Percentiles rank a stretch among this genome's conserved stretches.
Conservation (phyloP, 2,329 filamentous ascomycete genomes). For the Dothiorella sarmentorum region DNA sequence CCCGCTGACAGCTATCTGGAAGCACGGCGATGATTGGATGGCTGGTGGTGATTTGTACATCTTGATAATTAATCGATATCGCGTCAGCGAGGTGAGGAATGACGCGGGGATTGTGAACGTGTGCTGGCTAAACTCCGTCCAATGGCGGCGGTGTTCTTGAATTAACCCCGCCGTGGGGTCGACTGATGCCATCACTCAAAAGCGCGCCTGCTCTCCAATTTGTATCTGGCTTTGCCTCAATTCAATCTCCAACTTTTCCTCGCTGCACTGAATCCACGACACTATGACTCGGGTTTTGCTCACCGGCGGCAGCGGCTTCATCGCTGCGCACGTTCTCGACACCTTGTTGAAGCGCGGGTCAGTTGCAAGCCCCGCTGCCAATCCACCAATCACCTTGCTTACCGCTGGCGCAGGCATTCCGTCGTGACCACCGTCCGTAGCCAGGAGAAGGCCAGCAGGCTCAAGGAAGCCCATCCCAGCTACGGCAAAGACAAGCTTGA, state of each 20-base stretch:
- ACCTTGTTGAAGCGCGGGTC: conserved; percentile 53
- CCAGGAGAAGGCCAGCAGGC: conserved; percentile 59
- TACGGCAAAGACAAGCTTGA: conserved; percentile 56
- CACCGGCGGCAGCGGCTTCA: conserved; percentile 60
- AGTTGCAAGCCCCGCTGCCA: conserved; percentile 3
- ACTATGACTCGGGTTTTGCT: conserved; percentile 39
- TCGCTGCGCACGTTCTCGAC: conserved; percentile 63
- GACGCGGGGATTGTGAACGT: background rate
- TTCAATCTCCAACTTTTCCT: background rate
- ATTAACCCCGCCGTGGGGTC: conserved; percentile 15
- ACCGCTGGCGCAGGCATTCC: conserved; percentile 46
- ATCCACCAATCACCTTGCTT: background rate
- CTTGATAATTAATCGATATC: background rate
- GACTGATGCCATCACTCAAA: conserved; percentile 8
- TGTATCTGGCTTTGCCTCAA: background rate
- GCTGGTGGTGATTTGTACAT: too few relatives aligned
- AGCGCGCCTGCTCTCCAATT: background rate
- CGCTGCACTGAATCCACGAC: background rate
- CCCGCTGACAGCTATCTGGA: background rate
- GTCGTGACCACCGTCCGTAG: conserved; percentile 63
- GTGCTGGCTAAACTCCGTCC: background rate
- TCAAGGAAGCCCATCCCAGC: conserved; percentile 52
- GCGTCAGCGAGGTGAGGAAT: background rate
- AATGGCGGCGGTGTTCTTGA: background rate
- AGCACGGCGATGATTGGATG: too few relatives aligned